These are phyloP conservation scores for Ceratobasidium theobromae DNA, from an alignment of 1,284 basidiomycete species.

Conservation along the genomic window DNA sequence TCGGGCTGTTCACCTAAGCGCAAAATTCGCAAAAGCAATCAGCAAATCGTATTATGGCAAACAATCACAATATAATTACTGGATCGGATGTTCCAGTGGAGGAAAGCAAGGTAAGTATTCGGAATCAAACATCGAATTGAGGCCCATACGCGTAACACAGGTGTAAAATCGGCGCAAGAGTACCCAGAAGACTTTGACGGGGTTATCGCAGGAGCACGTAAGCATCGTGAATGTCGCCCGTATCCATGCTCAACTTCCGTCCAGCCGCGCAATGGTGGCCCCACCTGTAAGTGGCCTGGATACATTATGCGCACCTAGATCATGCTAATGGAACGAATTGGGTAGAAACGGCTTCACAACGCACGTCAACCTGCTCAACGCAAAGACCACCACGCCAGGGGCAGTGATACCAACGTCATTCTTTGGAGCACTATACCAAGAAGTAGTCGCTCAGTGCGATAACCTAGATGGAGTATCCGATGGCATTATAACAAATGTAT, in stretches of 20 bases:
- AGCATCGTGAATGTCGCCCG: background rate
- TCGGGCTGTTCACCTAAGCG: conserved; percentile 19
- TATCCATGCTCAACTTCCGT: background rate
- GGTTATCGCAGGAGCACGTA: conserved; percentile 20
- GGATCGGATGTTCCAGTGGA: conserved; percentile 28
- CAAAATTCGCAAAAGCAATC: conserved; percentile 9
- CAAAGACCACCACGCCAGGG: conserved; percentile 4
- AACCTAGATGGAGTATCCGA: conserved; percentile 11
- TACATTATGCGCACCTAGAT: background rate
- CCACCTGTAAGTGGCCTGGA: conserved; percentile 1
- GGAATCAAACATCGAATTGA: background rate
- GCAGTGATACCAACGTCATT: background rate
- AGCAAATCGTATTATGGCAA: background rate
- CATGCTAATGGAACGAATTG: background rate
- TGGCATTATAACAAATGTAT: conserved; percentile 5
- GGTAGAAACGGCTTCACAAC: conserved; percentile 9
- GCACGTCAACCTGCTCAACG: conserved; percentile 11
- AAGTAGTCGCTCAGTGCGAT: conserved; percentile 14
- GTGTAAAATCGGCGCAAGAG: conserved; percentile 13
- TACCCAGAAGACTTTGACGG: conserved; percentile 26
- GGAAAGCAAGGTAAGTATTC: conserved; percentile 20
- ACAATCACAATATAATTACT: conserved; percentile 14
- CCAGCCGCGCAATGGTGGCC: conserved; percentile 29
- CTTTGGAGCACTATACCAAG: conserved; percentile 1
- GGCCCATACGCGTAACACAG: background rate